Evolutionary conservation across 352 stramenopile species (phyloP).

Genomic region (Blastocystis sp.): DNA sequence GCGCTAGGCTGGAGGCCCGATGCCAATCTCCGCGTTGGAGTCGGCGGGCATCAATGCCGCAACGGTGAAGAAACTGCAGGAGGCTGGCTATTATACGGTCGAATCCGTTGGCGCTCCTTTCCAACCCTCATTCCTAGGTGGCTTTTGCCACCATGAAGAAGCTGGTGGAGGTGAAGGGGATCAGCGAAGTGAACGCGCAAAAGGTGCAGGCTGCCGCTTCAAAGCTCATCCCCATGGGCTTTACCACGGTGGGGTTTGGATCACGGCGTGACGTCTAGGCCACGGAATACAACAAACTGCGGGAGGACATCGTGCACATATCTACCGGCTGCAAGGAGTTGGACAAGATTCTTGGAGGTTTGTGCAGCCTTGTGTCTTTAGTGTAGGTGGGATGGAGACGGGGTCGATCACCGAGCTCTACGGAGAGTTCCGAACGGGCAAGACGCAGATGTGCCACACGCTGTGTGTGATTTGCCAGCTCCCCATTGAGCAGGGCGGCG

Average conservation of each 20-base stretch:
- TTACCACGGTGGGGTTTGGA: slow-evolving; percentile 87
- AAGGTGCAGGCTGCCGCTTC: slow-evolving; percentile 96
- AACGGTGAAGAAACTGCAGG: slow-evolving; percentile 96
- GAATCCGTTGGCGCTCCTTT: slow-evolving; percentile 79
- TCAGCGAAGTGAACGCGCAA: slow-evolving; percentile 95
- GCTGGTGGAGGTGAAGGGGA: slow-evolving; percentile 75
- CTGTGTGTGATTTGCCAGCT: too few relatives aligned
- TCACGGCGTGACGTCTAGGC: slow-evolving; percentile 73
- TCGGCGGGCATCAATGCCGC: slow-evolving; percentile 91
- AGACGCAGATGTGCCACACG: too few relatives aligned
- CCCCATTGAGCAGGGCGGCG: slow-evolving; percentile 90
- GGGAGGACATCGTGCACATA: too few relatives aligned
- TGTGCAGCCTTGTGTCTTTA: slow-evolving; percentile 7
- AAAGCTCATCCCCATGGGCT: slow-evolving; percentile 94
- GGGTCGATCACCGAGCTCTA: slow-evolving; percentile 95
- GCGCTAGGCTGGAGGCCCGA: slow-evolving; percentile 33
- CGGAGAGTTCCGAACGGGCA: slow-evolving; percentile 86
- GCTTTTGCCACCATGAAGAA: slow-evolving; percentile 90
- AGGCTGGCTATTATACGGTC: slow-evolving; percentile 92
- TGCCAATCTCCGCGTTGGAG: slow-evolving; percentile 78
- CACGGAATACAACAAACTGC: slow-evolving; percentile 75
- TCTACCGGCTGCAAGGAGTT: slow-evolving; percentile 68
- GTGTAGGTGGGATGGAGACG: slow-evolving; percentile 90
- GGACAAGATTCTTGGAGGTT: slow-evolving; percentile 83
- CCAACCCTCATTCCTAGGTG: slow-evolving; percentile 70